Conservation (phyloP, 306 rosid genomes). For the Cucurbita argyrosperma region DNA sequence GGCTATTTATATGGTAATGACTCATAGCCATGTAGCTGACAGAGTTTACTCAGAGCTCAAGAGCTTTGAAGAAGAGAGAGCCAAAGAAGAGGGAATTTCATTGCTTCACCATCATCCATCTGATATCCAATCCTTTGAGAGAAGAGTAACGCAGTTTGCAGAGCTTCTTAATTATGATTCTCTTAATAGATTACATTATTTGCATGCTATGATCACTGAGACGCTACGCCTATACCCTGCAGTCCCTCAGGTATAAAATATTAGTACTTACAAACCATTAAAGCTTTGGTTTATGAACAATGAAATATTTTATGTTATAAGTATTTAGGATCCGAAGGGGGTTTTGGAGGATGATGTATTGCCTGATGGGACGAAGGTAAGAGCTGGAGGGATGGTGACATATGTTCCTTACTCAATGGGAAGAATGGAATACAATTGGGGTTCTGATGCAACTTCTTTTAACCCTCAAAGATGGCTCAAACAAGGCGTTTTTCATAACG, state of each 20-base stretch:
- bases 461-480: constrained; percentile 79
- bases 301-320: too few species aligned
- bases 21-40: constrained; percentile 53
- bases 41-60: constrained; percentile 62
- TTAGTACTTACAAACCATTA: too few species aligned
- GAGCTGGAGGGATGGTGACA: constrained; percentile 96
- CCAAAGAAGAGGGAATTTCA: constrained; percentile 38
- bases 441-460: constrained; percentile 63
- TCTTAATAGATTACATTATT: constrained; percentile 42
- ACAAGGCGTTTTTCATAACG: constrained; percentile 47
- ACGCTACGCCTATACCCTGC: constrained; percentile 85
- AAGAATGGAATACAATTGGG: constrained; percentile 91
- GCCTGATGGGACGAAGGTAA: constrained; percentile 83
- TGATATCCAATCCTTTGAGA: constrained; percentile 41
- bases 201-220: constrained; percentile 88
- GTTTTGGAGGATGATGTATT: constrained; percentile 69
- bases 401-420: constrained; percentile 98
- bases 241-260: constrained; percentile 62
- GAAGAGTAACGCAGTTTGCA: constrained; percentile 47
- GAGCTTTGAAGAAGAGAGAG: constrained; percentile 44
- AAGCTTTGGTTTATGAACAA: too few species aligned
- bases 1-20: constrained; percentile 78
- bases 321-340: constrained; percentile 59
- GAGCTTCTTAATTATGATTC: constrained; percentile 51
- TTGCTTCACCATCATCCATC: constrained; percentile 27